phyloP scores from a whole-genome alignment of 139 green algal species.

The Coccomyxa sp. region DNA sequence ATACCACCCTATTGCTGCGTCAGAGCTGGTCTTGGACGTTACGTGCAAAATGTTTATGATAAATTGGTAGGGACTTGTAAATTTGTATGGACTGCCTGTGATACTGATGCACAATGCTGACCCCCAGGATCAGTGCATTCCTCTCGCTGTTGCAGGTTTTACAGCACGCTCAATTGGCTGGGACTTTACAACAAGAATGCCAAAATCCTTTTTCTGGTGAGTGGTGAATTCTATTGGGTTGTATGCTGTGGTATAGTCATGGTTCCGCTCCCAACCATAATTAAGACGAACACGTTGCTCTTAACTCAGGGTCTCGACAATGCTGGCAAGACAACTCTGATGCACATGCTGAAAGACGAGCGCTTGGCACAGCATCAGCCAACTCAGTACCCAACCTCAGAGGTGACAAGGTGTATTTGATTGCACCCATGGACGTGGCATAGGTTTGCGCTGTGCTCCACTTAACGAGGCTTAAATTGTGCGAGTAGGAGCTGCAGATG shows the following conservation, averaged over 20 bases:
- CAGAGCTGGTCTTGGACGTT: no score
- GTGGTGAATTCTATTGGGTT: neutral
- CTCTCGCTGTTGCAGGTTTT: constrained; percentile 67
- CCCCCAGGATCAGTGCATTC: no score
- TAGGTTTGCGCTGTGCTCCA: no score
- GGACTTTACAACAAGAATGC: constrained; percentile 98
- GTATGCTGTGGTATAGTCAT: no score
- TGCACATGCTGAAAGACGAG: constrained; percentile 99
- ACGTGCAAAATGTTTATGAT: neutral
- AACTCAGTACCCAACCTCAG: constrained; percentile 96
- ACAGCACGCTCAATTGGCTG: constrained; percentile 85
- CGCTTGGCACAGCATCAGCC: constrained; percentile 94
- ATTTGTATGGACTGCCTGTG: no score
- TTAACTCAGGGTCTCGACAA: constrained; percentile 89
- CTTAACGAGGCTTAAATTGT: no score
- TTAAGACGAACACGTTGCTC: no score
- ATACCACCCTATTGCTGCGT: no score
- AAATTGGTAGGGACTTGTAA: neutral
- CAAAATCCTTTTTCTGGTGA: constrained; percentile 97
- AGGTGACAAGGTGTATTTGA: constrained; percentile 41
- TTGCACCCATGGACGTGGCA: no score
- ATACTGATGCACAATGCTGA: no score
- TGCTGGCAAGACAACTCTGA: constrained; percentile 98
- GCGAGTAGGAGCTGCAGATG: constrained; percentile 90
- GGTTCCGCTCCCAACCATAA: no score